Base-by-base conservation (phyloP, 306 rosid genomes). In the Casuarina glauca region DNA sequence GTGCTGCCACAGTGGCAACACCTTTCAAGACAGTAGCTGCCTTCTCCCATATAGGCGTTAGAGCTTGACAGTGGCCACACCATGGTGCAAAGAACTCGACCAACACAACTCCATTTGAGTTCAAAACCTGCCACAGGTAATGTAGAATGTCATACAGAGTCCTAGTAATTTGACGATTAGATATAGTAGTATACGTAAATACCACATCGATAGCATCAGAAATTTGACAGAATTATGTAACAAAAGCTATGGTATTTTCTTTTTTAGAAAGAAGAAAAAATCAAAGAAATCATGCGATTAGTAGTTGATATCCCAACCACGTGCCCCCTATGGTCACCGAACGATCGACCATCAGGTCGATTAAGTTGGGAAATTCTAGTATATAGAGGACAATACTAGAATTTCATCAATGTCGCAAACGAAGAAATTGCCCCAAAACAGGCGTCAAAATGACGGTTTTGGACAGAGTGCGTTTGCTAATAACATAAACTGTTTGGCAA, bases 11-110 rank as follows among this genome's bases (percentile, higher is more conserved):
- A 38, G 97, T 87, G 32, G 84, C 98, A 4, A 96, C 97, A 11
- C 99, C 99, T 86, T 96, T 96, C 76, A 96, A 84, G 73, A 93
- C 88, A 74, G 86, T 81, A 55, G 99, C 98, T 3, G 93, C 96
- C 81, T 91, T 96, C 88, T 96, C 99, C 99, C 99, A 96, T 64
- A 74, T 77, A 19, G 99, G 98, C 36, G 99, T 89, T 48, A 96
- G 89, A 78, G 98, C 94, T 80, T 93, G 69, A 85, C 99, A 96
- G 76, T 96, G 99, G n/a, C 99, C 99, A 71, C 99, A 96, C 99
- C 99, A 96, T 1, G 99, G 99, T 3, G 99, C 99, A 79, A 91
- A 96, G 84, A 96, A 96, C 84, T 96, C 99, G 35, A 96, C 98
- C 57, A 96, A 86, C 76, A 96, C 99, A 61, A 96, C 86, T 78